These are phyloP conservation scores for Blastosporella zonata DNA, from an alignment of 1,284 basidiomycete species.

Conservation along the genomic window DNA sequence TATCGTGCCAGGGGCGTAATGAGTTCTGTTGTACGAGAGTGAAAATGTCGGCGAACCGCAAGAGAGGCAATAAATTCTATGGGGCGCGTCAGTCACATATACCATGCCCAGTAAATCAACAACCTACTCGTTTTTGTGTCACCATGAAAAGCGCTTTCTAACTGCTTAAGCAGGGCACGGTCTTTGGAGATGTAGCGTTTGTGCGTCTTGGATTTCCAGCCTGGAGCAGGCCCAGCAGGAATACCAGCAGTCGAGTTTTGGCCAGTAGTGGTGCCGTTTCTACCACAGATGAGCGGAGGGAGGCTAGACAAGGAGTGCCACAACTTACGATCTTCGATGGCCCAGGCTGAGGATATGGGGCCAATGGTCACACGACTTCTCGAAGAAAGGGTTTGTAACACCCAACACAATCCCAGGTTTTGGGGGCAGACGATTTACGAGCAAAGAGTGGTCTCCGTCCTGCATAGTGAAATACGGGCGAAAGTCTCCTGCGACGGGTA, in stretches of 20 bases:
- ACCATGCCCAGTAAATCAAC: not conserved
- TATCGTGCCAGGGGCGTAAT: slow-evolving; percentile 94
- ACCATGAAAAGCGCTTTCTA: slow-evolving; percentile 56
- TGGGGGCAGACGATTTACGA: slow-evolving; percentile 85
- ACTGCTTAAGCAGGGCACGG: slow-evolving; percentile 61
- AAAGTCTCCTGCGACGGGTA: slow-evolving; percentile 84
- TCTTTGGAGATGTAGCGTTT: slow-evolving; percentile 89
- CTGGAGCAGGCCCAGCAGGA: slow-evolving; percentile 53
- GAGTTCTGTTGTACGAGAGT: slow-evolving; percentile 82
- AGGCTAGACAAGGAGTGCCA: slow-evolving; percentile 1
- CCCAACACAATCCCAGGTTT: slow-evolving; percentile 83
- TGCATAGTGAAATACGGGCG: slow-evolving; percentile 96
- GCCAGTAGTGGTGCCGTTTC: slow-evolving; percentile 10
- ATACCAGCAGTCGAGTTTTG: slow-evolving; percentile 21
- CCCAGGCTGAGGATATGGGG: slow-evolving; percentile 82
- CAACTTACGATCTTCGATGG: slow-evolving; percentile 39
- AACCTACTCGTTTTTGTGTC: slow-evolving; percentile 52
- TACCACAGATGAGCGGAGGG: slow-evolving; percentile 8
- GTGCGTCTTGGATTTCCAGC: slow-evolving; percentile 79
- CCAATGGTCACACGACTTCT: slow-evolving; percentile 88
- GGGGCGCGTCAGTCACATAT: not conserved
- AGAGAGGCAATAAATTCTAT: slow-evolving; percentile 63
- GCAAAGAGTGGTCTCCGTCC: slow-evolving; percentile 74
- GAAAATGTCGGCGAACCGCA: slow-evolving; percentile 82
- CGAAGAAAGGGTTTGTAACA: slow-evolving; percentile 94